Base-by-base conservation (phyloP, 2,329 filamentous ascomycete genomes). In the Hypocrella siamensis region DNA sequence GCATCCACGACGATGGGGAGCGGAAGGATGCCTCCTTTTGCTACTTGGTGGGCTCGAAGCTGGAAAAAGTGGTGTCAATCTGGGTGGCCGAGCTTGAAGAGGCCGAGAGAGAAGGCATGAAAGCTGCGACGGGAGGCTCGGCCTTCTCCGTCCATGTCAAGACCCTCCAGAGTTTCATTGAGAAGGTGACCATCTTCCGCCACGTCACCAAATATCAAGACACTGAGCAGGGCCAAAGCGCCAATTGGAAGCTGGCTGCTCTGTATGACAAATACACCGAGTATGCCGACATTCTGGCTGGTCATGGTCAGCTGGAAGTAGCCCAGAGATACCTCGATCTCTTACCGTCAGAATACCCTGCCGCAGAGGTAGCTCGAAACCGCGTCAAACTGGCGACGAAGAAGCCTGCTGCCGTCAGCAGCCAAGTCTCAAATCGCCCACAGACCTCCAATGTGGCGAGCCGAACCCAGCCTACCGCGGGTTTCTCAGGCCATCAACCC, bases 101-200 rank as follows among this genome's bases (percentile, higher is more conserved):
- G 56, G 70, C 75, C 17, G 85, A 94, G 54, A 72, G 79, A 45
- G 73, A 75, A 28, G 75, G 74, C 10, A 62, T 92, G 38, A 68
- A 84, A 44, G 69, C 77, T 39, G 65, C 70, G 15, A 67, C 67
- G 17, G 72, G 72, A 21, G 82, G 85, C 46, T 88, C 82, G 16
- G 79, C 75, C 35, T 98, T 94, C 58, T 93, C 88, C 0, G 75
- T 96, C 31, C 90, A 96, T 46, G 85, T 88, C 34, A 75, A 76
- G 38, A 79, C 80, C 29, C 62, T 98, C 27, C 90, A 96, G 54
- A 78, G 81, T 42, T 88, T 98, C 49, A 93, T 98, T 39, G 90
- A 98, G 60, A 98, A 98, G 65, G 90, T 98, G 29, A 93, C 86
- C 0, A 73, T 98, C 33, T 98, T 98, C 75, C 79, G 90, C 33